Evolutionary conservation across 192 early-diverging fungal species (phyloP), one percentile per base, ranked within the genome.

Genomic region (Gigaspora rosea): DNA sequence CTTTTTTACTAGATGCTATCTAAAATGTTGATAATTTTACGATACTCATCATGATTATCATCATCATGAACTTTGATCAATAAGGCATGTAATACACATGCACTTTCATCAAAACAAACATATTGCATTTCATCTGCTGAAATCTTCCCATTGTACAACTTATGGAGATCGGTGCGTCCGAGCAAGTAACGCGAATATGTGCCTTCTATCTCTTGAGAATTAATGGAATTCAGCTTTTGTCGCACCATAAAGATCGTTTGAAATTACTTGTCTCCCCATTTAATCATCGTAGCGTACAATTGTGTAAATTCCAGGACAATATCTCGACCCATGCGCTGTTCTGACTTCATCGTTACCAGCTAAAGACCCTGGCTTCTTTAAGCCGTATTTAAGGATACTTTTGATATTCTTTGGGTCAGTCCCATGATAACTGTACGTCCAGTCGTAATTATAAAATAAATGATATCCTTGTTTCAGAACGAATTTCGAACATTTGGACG

Each of bases 381-480:
- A 15, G 27, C 61, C 61, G 27, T 33, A 27, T 33, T 63, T 8
- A 10, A 63, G 10, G 4, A 63, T 63, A 33, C 61, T 63, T n/a
- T 63, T 35, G 3, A 63, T 33, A 10, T 66, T 48, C 2, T 47
- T n/a, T 1, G 64, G 18, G 18, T 47, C 2, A 7, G 64, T 66
- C n/a, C 33, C 64, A n/a, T 66, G 64, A 47, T 66, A 66, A 46
- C 64, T 66, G 64, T 66, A 66, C 8, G 36, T 66, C 64, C 64
- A 66, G 1, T 66, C 0, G 2, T 66, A 47, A 20, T 66, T 46
- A 20, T 46, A 22, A 66, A 35, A 66, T n/a, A 66, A 18, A 5
- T 47, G 41, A 10, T 66, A 6, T 66, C 64, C 64, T 16, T 66
- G 64, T 0, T 66, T 46, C 3, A 66, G 7, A 3, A 66, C 41